phyloP scores from a whole-genome alignment of 805 yeast species.

The Cyberlindnera veronae region DNA sequence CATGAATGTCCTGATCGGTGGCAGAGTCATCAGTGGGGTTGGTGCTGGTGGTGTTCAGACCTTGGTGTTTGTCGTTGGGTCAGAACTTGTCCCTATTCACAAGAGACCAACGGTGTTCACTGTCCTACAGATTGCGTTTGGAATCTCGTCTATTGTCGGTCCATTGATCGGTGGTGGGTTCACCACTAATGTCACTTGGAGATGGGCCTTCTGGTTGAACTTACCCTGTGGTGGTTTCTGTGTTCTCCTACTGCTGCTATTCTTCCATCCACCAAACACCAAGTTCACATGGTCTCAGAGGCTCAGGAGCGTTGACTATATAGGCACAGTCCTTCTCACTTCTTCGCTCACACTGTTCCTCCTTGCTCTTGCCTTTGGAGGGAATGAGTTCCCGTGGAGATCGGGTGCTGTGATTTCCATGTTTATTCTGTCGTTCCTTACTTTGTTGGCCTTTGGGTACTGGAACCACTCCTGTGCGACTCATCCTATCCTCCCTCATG shows the following conservation, averaged over 20 bases:
- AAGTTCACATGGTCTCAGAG: slow-evolving; percentile 36
- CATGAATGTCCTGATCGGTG: slow-evolving; percentile 64
- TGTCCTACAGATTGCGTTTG: slow-evolving; percentile 32
- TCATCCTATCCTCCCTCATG: slow-evolving; percentile 33
- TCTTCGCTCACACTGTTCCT: slow-evolving; percentile 42
- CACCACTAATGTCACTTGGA: slow-evolving; percentile 56
- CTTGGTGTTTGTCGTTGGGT: slow-evolving; percentile 50
- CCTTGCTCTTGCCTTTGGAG: slow-evolving; percentile 56
- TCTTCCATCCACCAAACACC: slow-evolving; percentile 48
- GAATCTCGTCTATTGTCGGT: slow-evolving; percentile 52
- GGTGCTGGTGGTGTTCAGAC: slow-evolving; percentile 71
- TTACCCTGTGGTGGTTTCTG: slow-evolving; percentile 61
- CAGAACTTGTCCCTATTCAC: slow-evolving; percentile 43
- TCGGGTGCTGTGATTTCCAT: slow-evolving; percentile 48
- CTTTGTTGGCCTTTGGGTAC: slow-evolving; percentile 1
- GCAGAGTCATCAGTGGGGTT: slow-evolving; percentile 65
- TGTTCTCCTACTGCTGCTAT: slow-evolving; percentile 33
- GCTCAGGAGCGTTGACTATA: slow-evolving; percentile 44
- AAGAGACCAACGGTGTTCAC: slow-evolving; percentile 24
- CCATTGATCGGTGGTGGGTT: slow-evolving; percentile 70
- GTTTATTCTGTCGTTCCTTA: slow-evolving; percentile 33
- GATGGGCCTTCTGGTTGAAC: slow-evolving; percentile 69
- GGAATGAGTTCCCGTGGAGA: slow-evolving; percentile 48
- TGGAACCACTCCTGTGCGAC: slow-evolving; percentile 13
- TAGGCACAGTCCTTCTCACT: slow-evolving; percentile 42